Percentiles rank a stretch among this genome's conserved stretches.
Evolutionary conservation across 805 yeast species (phyloP).

Genomic region (Candida hispaniensis): DNA sequence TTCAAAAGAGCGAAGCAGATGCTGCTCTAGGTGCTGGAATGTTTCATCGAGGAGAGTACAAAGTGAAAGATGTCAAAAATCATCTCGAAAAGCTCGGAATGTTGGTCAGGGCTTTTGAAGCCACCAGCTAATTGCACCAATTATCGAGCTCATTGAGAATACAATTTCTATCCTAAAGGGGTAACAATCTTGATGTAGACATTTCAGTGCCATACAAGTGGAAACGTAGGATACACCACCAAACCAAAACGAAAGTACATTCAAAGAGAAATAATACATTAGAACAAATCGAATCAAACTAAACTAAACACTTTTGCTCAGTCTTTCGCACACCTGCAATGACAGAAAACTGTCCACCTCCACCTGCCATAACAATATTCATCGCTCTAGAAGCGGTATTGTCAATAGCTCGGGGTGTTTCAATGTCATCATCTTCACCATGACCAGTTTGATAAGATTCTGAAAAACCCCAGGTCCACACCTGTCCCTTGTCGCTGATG

Average conservation of each 20-base stretch:
- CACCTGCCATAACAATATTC: constrained; percentile 63
- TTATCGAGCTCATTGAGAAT: too few relatives aligned
- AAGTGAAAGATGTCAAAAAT: constrained; percentile 72
- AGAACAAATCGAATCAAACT: too few relatives aligned
- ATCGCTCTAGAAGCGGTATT: constrained; percentile 88
- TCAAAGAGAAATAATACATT: too few relatives aligned
- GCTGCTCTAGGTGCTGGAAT: constrained; percentile 99
- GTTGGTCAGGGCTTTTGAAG: constrained; percentile 36
- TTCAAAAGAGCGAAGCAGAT: constrained; percentile 69
- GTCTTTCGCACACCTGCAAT: constrained; percentile 54
- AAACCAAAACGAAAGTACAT: too few relatives aligned
- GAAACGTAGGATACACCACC: too few relatives aligned
- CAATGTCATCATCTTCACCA: constrained; percentile 87
- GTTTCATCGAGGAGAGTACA: constrained; percentile 92
- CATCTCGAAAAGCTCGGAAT: constrained; percentile 50
- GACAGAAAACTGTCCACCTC: constrained; percentile 94
- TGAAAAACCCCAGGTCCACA: constrained; percentile 95
- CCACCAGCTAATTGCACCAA: too few relatives aligned
- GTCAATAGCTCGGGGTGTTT: constrained; percentile 74
- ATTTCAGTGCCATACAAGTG: too few relatives aligned
- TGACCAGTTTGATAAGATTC: constrained; percentile 95
- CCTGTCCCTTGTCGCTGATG: constrained; percentile 69
- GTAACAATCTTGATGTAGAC: too few relatives aligned
- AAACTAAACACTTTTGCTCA: constrained; percentile 1
- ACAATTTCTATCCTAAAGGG: too few relatives aligned